Evolutionary conservation across 2,329 filamentous ascomycete genomes (phyloP), one percentile per base, ranked within the genome.

Genomic region (Sarocladium oryzae): DNA sequence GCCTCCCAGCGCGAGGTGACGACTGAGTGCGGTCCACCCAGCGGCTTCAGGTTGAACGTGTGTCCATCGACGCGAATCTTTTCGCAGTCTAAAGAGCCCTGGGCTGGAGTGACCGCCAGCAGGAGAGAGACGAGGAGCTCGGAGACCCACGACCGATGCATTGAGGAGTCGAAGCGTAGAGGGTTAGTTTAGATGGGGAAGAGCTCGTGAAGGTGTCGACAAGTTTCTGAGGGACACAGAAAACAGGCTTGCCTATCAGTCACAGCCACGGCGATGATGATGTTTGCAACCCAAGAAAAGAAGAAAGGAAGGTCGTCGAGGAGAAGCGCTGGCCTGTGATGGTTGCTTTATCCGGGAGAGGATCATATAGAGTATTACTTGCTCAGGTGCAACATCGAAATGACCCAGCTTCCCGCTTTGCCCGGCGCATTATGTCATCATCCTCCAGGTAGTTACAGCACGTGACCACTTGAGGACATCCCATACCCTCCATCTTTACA

Each of bases 1-100:
- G 76, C 75, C 30, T 76, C 67, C 56, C 75, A 72, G 58, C 73
- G 74, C 60, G 71, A 74, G 46, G 80, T 80, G 51, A 88, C 76
- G 33, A 89, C 82, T 0, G 82, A 80, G 64, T 86, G 85, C 30
- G 85, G 84, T 1, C 86, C 88, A 5, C 70, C 73, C 7, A 91
- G 77, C 56, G 74, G 66, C 23, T 72, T 71, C 26, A 92, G 72
- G 66, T 90, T 76, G 66, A 86, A 91, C 26, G 70, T 74, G 54
- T 79, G 73, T 21, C 72, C 73, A 56, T 84, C 77, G 1, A 80
- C 73, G 3, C 75, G 68, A 28, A 89, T 71, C 48, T 83, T 73
- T 18, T 78, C 72, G 73, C 87, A 91, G 56, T 79, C 68, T 51
- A 88, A 78, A 37, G 78, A 72, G 13, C 71, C 65, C 28, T 48